Conservation (phyloP, 2,329 filamentous ascomycete species). For the Pezicula rhizophila region DNA sequence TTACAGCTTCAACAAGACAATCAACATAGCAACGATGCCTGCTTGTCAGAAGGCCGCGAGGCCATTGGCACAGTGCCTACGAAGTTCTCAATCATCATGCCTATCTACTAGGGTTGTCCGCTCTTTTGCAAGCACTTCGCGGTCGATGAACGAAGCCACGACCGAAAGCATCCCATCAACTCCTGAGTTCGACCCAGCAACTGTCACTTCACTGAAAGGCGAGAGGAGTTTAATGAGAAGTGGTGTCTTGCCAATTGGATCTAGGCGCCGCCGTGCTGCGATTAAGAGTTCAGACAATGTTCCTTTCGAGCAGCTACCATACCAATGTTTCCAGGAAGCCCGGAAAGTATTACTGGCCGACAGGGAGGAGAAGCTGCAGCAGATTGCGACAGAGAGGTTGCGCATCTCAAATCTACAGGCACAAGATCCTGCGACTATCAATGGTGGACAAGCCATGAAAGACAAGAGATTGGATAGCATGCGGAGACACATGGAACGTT, state of each 20-base stretch:
- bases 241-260: slow-evolving; percentile 71
- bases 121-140: slow-evolving; percentile 29
- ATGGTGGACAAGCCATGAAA: slow-evolving; percentile 59
- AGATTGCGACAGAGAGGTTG: slow-evolving; percentile 61
- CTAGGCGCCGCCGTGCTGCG: slow-evolving; percentile 73
- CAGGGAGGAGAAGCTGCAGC: slow-evolving; percentile 69
- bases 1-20: slow-evolving; percentile 14
- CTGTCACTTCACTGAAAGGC: slow-evolving; percentile 56
- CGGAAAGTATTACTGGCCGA: slow-evolving; percentile 76
- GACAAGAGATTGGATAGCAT: slow-evolving; percentile 63
- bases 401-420: slow-evolving; percentile 64
- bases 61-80: slow-evolving; percentile 50
- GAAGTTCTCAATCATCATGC: slow-evolving; percentile 29
- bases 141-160: slow-evolving; percentile 27
- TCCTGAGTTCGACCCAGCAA: slow-evolving; percentile 56
- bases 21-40: slow-evolving; percentile 41
- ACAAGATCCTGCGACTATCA: slow-evolving; percentile 47
- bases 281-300: slow-evolving; percentile 57
- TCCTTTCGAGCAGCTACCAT: slow-evolving; percentile 89
- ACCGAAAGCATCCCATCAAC: slow-evolving; percentile 30
- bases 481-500: slow-evolving; percentile 63
- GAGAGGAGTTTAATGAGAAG: slow-evolving; percentile 64
- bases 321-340: slow-evolving; percentile 97
- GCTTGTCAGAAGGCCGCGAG: slow-evolving; percentile 52
- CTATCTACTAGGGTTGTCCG: slow-evolving; percentile 20